These are phyloP conservation scores for Cudoniella acicularis DNA, from an alignment of 495 filamentous ascomycete species.

Conservation along the genomic window DNA sequence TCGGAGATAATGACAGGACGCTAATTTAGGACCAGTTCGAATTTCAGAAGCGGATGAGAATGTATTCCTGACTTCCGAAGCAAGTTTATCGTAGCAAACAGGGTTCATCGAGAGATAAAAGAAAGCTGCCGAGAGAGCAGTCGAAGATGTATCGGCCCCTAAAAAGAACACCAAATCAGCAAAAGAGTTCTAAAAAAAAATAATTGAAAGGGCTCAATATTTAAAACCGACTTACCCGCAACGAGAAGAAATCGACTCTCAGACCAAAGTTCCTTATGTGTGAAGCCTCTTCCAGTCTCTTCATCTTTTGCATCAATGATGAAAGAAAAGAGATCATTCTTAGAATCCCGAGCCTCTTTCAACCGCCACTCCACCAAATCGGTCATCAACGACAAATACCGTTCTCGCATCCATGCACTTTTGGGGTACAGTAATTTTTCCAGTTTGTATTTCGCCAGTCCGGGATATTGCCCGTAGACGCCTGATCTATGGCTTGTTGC, in stretches of 20 bases:
- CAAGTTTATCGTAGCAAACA: conserved; percentile 17
- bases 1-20: conserved; percentile 29
- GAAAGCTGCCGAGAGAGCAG: conserved; percentile 25
- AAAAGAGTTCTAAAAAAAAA: no score
- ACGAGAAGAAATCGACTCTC: background rate
- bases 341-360: no score
- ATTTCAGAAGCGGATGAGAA: conserved; percentile 31
- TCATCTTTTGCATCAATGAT: background rate
- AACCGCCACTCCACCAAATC: background rate
- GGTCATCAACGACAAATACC: background rate
- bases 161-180: no score
- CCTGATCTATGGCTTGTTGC: background rate
- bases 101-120: conserved; percentile 34
- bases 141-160: conserved; percentile 28
- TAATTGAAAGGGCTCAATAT: no score
- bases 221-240: background rate
- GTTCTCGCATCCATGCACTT: background rate
- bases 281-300: background rate
- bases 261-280: background rate
- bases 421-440: background rate
- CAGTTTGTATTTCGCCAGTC: background rate
- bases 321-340: background rate
- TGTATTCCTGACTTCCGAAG: conserved; percentile 27
- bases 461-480: background rate
- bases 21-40: conserved; percentile 23